Evolutionary conservation across 305 asterid species (phyloP), one percentile per base, ranked within the genome.

Genomic region (Plantago coronopus): DNA sequence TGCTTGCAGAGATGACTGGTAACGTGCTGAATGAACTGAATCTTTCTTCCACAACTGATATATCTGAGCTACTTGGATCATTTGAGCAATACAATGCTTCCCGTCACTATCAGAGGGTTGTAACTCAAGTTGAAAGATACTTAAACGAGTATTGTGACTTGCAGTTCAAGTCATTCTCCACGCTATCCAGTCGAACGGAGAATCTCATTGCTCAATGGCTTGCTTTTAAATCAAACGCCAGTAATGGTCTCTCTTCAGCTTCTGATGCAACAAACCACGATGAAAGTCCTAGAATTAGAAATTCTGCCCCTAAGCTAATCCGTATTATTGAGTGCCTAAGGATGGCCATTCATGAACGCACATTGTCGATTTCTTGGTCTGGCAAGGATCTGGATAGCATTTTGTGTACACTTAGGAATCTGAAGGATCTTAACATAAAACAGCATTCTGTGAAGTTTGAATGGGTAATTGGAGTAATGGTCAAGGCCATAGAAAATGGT

Each of bases 61-160:
- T 85, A 78, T 94, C 99, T 60, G 99, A 94, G 59, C 79, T 93
- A 51, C 95, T 89, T 72, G 99, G 99, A 77, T 87, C 89, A 78
- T 94, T 94, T 83, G 99, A 94, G 85, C 99, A 94, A 78, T 76
- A 84, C 64, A 84, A 84, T 68, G 83, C 90, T 67, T 80, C 88
- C 59, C 91, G 95, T 47, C 85, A 82, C 79, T 89, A 75, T 84
- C 86, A 77, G 60, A 78, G 76, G 18, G 81, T 77, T 69, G 77
- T 89, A 56, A 67, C 86, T 65, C 82, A 49, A 72, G 91, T 94
- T 68, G 93, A 85, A 78, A 72, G 85, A 50, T 81, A 82, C 68
- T 64, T 94, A 67, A 83, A 82, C 8, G 97, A 87, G 77, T 94
- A 85, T 65, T 78, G 76, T 77, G 80, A 82, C 78, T 75, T 83